Evolutionary conservation across 306 rosid species (phyloP).

Genomic region (Lathyrus aphaca): DNA sequence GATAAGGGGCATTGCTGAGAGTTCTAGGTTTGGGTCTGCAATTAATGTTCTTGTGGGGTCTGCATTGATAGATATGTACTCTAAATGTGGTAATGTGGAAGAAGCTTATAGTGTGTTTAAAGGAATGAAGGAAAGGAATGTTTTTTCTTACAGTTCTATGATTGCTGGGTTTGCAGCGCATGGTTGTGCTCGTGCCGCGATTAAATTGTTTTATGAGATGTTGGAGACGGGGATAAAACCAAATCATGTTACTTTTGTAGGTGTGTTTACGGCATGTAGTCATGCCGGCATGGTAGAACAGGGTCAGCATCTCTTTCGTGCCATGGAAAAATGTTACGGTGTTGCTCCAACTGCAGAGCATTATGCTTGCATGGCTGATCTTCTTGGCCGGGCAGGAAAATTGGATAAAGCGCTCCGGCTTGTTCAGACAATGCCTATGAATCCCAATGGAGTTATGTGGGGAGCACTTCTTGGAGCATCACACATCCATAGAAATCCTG

Average conservation of each 20-base stretch:
- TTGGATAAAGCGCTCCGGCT: slow-evolving; percentile 73
- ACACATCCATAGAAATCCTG: slow-evolving; percentile 61
- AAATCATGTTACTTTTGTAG: slow-evolving; percentile 71
- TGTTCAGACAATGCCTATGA: slow-evolving; percentile 66
- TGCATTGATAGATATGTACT: slow-evolving; percentile 78
- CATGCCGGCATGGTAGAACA: slow-evolving; percentile 79
- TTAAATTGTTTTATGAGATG: slow-evolving; percentile 76
- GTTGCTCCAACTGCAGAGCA: slow-evolving; percentile 63
- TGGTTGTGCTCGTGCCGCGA: slow-evolving; percentile 62
- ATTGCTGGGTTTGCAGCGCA: slow-evolving; percentile 78
- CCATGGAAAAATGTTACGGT: slow-evolving; percentile 62
- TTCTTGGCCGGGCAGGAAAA: slow-evolving; percentile 80
- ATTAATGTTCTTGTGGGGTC: slow-evolving; percentile 81
- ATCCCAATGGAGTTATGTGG: slow-evolving; percentile 76
- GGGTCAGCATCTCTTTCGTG: slow-evolving; percentile 68
- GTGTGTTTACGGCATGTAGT: slow-evolving; percentile 75
- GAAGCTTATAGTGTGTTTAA: slow-evolving; percentile 65
- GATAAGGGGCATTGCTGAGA: slow-evolving; percentile 65
- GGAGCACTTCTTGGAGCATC: slow-evolving; percentile 96
- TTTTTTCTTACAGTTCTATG: slow-evolving; percentile 81
- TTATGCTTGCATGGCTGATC: slow-evolving; percentile 84
- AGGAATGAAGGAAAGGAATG: slow-evolving; percentile 66
- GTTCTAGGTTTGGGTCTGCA: slow-evolving; percentile 50
- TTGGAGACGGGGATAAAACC: slow-evolving; percentile 65
- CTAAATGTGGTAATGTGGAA: slow-evolving; percentile 74